Evolutionary conservation across 2,329 filamentous ascomycete species (phyloP), one percentile per base, ranked within the genome.

Genomic region (Catunica adiposa): DNA sequence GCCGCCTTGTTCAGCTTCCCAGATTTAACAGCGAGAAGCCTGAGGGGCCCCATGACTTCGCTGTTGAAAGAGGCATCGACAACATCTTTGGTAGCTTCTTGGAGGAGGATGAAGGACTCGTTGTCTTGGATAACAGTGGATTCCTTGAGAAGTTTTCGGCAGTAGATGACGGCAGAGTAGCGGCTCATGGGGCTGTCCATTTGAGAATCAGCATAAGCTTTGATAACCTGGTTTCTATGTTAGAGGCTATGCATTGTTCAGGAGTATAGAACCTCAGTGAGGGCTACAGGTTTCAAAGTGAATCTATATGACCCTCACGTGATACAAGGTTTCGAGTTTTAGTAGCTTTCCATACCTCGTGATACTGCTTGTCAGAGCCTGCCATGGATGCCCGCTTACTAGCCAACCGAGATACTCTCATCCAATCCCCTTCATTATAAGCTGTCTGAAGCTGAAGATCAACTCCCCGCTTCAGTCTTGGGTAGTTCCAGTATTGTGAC

Each of bases 371-470:
- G 53, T 77, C 76, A 44, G 68, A 69, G 1, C 68, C 22, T 23
- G 51, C 17, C 48, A 56, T 64, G 60, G 71, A 72, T 56, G 68
- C 67, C 26, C 74, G 68, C 64, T 77, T 74, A 59, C 75, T 73
- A 14, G 77, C 76, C 14, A 79, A 68, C 26, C 72, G 74, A 25
- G 73, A 67, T 54, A 72, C 75, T 15, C 67, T 66, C 17, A 68
- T 61, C 77, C 77, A 81, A 64, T 76, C 76, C 53, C 72, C 69
- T 55, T 77, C 74, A 42, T 69, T 68, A 56, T 77, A 81, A 54
- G 75, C 75, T 14, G 71, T 69, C 66, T 78, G 73, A 8, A 81
- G 69, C 67, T 77, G 73, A 53, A 75, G 67, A 60, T 77, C 74
- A 53, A 76, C 72, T 59, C 70, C 73, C 62, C 70, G 72, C 61